phyloP scores from a whole-genome alignment of 2,329 filamentous ascomycete genomes.

The Microsporum ferrugineum region DNA sequence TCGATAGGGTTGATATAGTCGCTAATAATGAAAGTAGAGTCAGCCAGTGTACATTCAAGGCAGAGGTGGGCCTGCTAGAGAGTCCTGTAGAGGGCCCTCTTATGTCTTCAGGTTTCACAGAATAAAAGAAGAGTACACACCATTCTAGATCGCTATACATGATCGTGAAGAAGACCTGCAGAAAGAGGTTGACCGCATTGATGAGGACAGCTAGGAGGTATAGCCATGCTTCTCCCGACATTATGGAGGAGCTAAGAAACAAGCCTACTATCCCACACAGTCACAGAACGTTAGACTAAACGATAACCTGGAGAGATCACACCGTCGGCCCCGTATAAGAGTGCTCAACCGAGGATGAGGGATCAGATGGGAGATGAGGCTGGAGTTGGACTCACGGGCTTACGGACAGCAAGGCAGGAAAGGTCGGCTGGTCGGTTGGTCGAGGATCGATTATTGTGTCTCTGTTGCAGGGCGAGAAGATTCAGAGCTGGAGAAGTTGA shows the following conservation, averaged over 20 bases:
- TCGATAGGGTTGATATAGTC: slow-evolving; percentile 99
- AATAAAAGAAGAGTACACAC: slow-evolving; percentile 44
- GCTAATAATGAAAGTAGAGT: slow-evolving; percentile 37
- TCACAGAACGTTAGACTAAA: neutral
- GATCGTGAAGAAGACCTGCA: slow-evolving; percentile 99
- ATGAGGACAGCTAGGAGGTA: slow-evolving; percentile 96
- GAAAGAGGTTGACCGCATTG: slow-evolving; percentile 99
- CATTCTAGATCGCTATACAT: slow-evolving; percentile 99
- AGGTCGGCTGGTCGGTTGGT: neutral
- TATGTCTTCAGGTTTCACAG: no score
- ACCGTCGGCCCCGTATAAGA: neutral
- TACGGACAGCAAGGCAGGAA: neutral
- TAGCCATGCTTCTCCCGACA: slow-evolving; percentile 98
- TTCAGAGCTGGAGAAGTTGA: neutral
- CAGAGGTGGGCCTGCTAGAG: neutral
- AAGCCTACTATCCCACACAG: neutral
- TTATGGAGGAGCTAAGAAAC: slow-evolving; percentile 36
- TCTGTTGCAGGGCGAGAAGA: neutral
- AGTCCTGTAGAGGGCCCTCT: no score
- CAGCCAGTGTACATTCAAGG: neutral
- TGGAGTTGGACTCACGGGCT: neutral
- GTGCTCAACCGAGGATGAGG: neutral
- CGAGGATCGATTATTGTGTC: neutral
- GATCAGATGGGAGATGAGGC: neutral
- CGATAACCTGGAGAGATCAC: neutral